These are phyloP conservation scores for Peronospora destructor DNA, from an alignment of 352 stramenopile species.

Conservation along the genomic window DNA sequence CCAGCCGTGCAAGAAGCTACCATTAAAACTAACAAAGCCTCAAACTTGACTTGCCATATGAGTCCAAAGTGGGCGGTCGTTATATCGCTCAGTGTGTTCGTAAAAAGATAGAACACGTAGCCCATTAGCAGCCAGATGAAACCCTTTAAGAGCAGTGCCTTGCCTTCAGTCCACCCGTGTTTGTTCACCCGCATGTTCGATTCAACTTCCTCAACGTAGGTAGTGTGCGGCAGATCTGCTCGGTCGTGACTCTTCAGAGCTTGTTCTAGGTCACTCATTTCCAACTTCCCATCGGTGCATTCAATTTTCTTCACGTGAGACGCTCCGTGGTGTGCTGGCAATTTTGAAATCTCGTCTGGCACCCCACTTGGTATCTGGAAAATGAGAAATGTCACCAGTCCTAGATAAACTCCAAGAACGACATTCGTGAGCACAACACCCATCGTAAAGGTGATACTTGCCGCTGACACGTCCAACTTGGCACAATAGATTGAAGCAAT, in stretches of 20 bases:
- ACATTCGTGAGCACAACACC: slow-evolving; percentile 50
- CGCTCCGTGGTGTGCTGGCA: not conserved
- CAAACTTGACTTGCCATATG: slow-evolving; percentile 62
- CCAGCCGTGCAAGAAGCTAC: slow-evolving; percentile 48
- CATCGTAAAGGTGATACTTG: slow-evolving; percentile 46
- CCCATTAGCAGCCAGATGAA: slow-evolving; percentile 58
- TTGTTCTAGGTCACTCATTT: slow-evolving; percentile 24
- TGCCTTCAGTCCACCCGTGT: slow-evolving; percentile 21
- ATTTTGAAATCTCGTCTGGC: slow-evolving; percentile 12
- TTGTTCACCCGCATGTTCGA: slow-evolving; percentile 8
- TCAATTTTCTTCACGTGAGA: slow-evolving; percentile 12
- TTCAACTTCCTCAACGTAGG: slow-evolving; percentile 41
- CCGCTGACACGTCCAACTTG: slow-evolving; percentile 41
- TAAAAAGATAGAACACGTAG: slow-evolving; percentile 57
- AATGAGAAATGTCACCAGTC: slow-evolving; percentile 44
- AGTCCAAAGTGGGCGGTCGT: slow-evolving; percentile 45
- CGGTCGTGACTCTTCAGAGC: slow-evolving; percentile 23
- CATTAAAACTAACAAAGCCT: slow-evolving; percentile 60
- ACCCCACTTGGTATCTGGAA: slow-evolving; percentile 43
- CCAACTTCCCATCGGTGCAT: slow-evolving; percentile 14
- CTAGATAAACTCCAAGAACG: slow-evolving; percentile 39
- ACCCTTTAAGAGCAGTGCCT: slow-evolving; percentile 48
- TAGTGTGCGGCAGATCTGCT: slow-evolving; percentile 43
- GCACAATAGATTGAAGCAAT: slow-evolving; percentile 53
- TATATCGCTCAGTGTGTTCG: slow-evolving; percentile 44